These are phyloP conservation scores for Cystofilobasidium capitatum DNA, from an alignment of 768 basidiomycete species.

Conservation along the genomic window DNA sequence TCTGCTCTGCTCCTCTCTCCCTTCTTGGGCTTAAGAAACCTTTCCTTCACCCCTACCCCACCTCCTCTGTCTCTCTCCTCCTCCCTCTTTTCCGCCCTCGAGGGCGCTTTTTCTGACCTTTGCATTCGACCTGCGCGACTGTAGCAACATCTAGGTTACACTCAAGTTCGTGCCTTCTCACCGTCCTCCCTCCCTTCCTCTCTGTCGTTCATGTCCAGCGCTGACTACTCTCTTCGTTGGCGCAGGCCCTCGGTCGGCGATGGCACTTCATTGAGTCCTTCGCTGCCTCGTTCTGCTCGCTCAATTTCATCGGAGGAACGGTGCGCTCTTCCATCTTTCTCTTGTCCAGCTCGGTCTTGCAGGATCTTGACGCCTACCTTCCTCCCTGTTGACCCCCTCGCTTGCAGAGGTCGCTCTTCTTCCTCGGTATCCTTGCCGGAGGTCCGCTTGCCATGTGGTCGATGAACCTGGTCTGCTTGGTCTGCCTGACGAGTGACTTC, in stretches of 20 bases:
- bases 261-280: slow-evolving; percentile 6
- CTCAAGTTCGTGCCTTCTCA: not conserved
- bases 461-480: slow-evolving; percentile 66
- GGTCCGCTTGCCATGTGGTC: slow-evolving; percentile 87
- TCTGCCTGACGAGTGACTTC: slow-evolving; percentile 59
- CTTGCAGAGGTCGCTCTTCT: slow-evolving; percentile 55
- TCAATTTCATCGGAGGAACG: slow-evolving; percentile 77
- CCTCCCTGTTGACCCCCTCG: slow-evolving; percentile 17
- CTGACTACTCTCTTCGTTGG: not conserved
- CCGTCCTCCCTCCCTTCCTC: not conserved
- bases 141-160: slow-evolving; percentile 4
- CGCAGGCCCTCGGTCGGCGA: not conserved
- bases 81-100: not conserved
- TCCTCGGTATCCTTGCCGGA: slow-evolving; percentile 71
- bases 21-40: not conserved
- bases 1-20: not conserved
- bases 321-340: slow-evolving; percentile 45
- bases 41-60: not conserved
- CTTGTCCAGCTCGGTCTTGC: not conserved
- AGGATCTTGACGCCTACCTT: not conserved
- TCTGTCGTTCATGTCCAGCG: no score
- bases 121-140: not conserved
- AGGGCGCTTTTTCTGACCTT: not conserved
- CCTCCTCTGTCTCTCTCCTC: not conserved
- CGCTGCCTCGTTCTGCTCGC: not conserved